Percentiles rank a stretch among this genome's conserved stretches.
Conservation (phyloP, 352 stramenopile species). For the Pythium dissotocum region DNA sequence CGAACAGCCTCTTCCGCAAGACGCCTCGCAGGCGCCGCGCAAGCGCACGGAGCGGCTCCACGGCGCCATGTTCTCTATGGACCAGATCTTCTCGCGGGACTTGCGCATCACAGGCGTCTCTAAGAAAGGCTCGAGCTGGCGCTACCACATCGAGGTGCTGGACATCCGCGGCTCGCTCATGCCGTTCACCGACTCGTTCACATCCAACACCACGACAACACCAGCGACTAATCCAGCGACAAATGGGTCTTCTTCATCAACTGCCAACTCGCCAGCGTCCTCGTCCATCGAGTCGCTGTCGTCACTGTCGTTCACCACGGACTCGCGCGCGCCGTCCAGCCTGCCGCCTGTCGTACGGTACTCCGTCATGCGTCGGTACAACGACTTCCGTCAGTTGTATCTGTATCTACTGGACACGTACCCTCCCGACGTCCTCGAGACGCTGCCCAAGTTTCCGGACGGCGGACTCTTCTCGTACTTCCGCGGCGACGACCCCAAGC, state of each 20-base stretch:
- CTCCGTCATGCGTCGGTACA: constrained; percentile 79
- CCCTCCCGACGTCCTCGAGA: constrained; percentile 40
- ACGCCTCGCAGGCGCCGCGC: constrained; percentile 4
- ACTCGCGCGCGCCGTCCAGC: constrained; percentile 28
- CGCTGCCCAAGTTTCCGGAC: constrained; percentile 68
- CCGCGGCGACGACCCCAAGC: constrained; percentile 66
- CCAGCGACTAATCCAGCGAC: not conserved
- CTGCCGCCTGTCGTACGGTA: constrained; percentile 75
- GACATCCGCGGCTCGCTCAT: constrained; percentile 49
- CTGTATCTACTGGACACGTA: constrained; percentile 56
- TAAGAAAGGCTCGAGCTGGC: constrained; percentile 62
- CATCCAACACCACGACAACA: constrained; percentile 1
- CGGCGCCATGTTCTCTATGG: constrained; percentile 29
- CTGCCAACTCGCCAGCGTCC: constrained; percentile 17
- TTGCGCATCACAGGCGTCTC: constrained; percentile 74
- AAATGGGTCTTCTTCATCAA: constrained; percentile 6
- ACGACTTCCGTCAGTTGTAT: constrained; percentile 72
- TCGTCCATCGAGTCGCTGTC: constrained; percentile 20
- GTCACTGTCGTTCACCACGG: constrained; percentile 11
- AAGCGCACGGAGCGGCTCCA: constrained; percentile 23
- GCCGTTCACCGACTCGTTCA: constrained; percentile 20
- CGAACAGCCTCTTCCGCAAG: not conserved
- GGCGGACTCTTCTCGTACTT: constrained; percentile 71
- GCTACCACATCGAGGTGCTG: constrained; percentile 82
- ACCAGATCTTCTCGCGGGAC: constrained; percentile 44